Conservation (phyloP, 805 yeast species). For the Ogataea haglerorum region DNA sequence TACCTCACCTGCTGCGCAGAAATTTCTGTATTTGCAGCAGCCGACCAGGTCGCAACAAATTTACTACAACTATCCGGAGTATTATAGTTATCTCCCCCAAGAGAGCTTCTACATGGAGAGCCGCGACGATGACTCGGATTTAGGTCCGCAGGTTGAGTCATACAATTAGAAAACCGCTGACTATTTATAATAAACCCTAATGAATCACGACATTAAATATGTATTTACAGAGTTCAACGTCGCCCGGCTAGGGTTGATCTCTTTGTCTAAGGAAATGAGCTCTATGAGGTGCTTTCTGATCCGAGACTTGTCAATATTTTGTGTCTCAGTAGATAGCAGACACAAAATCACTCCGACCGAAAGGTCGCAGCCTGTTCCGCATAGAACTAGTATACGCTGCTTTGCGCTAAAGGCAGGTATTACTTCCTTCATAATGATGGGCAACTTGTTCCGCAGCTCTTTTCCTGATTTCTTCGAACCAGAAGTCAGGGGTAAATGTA, state of each 20-base stretch:
- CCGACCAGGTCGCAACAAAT: conserved; percentile 3
- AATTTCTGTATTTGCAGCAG: conserved; percentile 11
- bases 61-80: conserved; percentile 10
- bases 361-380: conserved; percentile 65
- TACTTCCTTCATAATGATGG: conserved; percentile 33
- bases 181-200: not conserved
- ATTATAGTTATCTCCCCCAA: conserved; percentile 4
- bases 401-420: conserved; percentile 19
- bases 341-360: conserved; percentile 58
- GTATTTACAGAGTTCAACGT: conserved; percentile 71
- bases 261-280: conserved; percentile 41
- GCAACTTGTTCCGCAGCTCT: conserved; percentile 45
- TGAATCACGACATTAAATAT: conserved; percentile 42
- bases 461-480: conserved; percentile 65
- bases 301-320: conserved; percentile 14
- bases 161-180: not conserved
- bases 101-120: conserved; percentile 6
- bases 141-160: not conserved
- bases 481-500: conserved; percentile 22
- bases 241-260: conserved; percentile 72
- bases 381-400: conserved; percentile 41
- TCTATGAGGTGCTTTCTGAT: conserved; percentile 50
- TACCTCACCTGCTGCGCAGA: conserved; percentile 5
- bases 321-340: conserved; percentile 36
- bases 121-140: conserved; percentile 5